Conservation (phyloP, 2,329 filamentous ascomycete genomes). For the Fusarium sp. region DNA sequence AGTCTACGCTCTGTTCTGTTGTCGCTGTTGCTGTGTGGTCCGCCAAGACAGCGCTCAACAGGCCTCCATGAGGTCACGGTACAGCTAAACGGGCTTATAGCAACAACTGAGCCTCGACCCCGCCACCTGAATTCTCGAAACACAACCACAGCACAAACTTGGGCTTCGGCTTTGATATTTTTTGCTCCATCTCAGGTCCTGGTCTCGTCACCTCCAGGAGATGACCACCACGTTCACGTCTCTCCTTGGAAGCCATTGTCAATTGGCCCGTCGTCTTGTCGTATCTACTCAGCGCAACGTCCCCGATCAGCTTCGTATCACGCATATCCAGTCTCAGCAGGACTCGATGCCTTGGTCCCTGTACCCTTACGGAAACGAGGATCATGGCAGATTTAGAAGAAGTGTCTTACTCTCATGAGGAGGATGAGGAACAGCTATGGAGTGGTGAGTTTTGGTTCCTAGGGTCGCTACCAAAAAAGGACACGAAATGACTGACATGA, state of each 20-base stretch:
- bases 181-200: conserved; percentile 11
- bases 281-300: conserved; percentile 22
- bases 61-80: conserved; percentile 44
- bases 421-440: conserved; percentile 91
- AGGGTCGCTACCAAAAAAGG: background rate
- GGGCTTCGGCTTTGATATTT: conserved; percentile 19
- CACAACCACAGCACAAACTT: conserved; percentile 26
- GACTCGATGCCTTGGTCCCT: conserved; percentile 53
- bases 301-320: conserved; percentile 9
- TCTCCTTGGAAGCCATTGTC: conserved; percentile 30
- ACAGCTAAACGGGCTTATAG: conserved; percentile 29
- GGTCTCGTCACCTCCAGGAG: conserved; percentile 28
- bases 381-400: conserved; percentile 72
- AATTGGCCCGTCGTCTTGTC: conserved; percentile 32
- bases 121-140: conserved; percentile 43
- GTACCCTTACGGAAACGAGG: conserved; percentile 44
- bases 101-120: conserved; percentile 40
- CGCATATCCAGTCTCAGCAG: conserved; percentile 26
- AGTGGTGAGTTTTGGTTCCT: conserved; percentile 67
- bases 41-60: conserved; percentile 35
- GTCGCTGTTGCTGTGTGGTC: conserved; percentile 23
- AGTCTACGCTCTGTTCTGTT: background rate
- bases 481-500: conserved; percentile 24
- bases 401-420: conserved; percentile 74
- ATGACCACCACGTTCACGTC: conserved; percentile 37